phyloP scores from a whole-genome alignment of 2,329 filamentous ascomycete genomes.

The Trichoderma pleuroti region DNA sequence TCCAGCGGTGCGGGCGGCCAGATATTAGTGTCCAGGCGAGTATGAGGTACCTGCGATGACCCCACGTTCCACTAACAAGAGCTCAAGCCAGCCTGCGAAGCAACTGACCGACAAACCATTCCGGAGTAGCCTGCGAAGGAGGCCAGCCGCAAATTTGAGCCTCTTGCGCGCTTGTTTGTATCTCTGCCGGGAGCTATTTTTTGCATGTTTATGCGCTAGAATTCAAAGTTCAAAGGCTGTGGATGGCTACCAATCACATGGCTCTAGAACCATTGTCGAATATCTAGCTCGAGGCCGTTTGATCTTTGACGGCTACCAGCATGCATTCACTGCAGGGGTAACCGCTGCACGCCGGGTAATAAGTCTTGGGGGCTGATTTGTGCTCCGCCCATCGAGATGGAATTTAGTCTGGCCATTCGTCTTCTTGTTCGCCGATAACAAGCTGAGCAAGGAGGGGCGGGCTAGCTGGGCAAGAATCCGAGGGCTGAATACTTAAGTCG shows the following conservation, averaged over 20 bases:
- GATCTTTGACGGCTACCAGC: slow-evolving; percentile 18
- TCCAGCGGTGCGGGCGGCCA: slow-evolving; percentile 14
- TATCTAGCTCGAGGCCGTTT: slow-evolving; percentile 13
- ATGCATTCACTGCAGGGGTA: slow-evolving; percentile 18
- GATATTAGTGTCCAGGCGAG: slow-evolving; percentile 2
- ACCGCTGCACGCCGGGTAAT: slow-evolving; percentile 16
- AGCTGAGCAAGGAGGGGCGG: background rate
- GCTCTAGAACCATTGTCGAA: background rate
- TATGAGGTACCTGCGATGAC: background rate
- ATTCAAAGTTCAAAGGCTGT: slow-evolving; percentile 2
- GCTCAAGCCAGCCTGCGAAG: background rate
- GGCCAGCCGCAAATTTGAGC: background rate
- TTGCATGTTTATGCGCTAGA: slow-evolving; percentile 13
- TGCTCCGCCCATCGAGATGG: slow-evolving; percentile 12
- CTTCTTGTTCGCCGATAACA: slow-evolving; percentile 10
- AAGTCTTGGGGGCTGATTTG: slow-evolving; percentile 11
- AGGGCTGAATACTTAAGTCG: background rate
- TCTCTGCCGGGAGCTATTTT: background rate
- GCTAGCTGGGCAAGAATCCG: background rate
- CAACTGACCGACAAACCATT: background rate
- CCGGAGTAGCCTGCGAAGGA: background rate
- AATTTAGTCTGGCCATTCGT: background rate
- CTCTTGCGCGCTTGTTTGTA: background rate
- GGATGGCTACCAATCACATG: slow-evolving; percentile 16
- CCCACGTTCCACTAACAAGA: slow-evolving; percentile 12